Percentiles rank a stretch among this genome's conserved stretches.
These are phyloP conservation scores for Kentomonas sorsogonicus DNA, from an alignment of 208 protist species.

Conservation along the genomic window DNA sequence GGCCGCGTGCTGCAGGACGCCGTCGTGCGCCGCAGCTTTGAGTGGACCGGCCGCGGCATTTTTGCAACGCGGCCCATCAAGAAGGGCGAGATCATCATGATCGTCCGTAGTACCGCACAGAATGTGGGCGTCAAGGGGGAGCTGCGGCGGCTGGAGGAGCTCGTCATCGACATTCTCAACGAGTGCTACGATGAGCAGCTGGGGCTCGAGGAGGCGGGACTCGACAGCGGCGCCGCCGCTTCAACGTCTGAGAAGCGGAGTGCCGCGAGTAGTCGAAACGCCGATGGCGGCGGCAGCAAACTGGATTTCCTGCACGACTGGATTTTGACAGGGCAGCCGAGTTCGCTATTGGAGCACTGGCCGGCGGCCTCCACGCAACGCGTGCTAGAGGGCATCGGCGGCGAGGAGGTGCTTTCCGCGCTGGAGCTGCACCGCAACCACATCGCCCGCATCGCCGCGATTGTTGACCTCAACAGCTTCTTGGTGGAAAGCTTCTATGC, in stretches of 20 bases:
- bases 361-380: slow-evolving; percentile 44
- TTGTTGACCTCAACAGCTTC: slow-evolving; percentile 85
- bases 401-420: slow-evolving; percentile 37
- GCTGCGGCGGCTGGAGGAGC: slow-evolving; percentile 68
- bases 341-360: slow-evolving; percentile 79
- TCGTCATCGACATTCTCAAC: slow-evolving; percentile 41
- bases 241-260: too few relatives aligned
- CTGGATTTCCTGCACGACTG: slow-evolving; percentile 66
- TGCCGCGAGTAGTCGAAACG: not conserved
- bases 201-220: not conserved
- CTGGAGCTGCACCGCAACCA: slow-evolving; percentile 80
- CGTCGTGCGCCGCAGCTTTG: slow-evolving; percentile 73
- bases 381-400: slow-evolving; percentile 68
- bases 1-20: slow-evolving; percentile 63
- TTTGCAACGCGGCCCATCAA: slow-evolving; percentile 69
- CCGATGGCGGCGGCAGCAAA: slow-evolving; percentile 18
- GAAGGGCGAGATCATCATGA: slow-evolving; percentile 78
- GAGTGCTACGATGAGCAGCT: slow-evolving; percentile 7
- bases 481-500: slow-evolving; percentile 79
- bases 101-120: slow-evolving; percentile 71
- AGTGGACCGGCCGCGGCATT: slow-evolving; percentile 70
- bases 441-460: slow-evolving; percentile 74
- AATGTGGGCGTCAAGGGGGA: slow-evolving; percentile 79
- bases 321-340: slow-evolving; percentile 79
- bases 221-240: too few relatives aligned